phyloP scores from a whole-genome alignment of 1,284 basidiomycete genomes.

The Termitomyces sp. region DNA sequence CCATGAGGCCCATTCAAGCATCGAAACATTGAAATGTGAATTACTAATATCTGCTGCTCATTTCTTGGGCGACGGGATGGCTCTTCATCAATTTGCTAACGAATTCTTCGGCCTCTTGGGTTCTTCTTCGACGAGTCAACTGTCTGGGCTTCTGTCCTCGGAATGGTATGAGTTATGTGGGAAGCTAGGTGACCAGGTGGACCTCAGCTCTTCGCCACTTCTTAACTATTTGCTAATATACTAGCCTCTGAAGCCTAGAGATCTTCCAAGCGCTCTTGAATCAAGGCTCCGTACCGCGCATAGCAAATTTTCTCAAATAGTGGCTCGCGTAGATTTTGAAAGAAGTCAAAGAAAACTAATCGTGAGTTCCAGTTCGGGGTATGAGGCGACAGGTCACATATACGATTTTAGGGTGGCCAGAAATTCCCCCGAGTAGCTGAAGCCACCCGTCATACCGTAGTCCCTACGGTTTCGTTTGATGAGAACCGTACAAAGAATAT shows the following conservation, averaged over 20 bases:
- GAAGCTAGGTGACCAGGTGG: constrained; percentile 16
- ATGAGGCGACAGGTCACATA: not conserved
- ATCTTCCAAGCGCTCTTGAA: constrained; percentile 51
- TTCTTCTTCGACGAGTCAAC: constrained; percentile 33
- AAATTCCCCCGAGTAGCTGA: constrained; percentile 45
- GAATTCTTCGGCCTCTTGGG: constrained; percentile 65
- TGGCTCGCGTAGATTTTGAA: constrained; percentile 52
- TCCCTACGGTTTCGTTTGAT: constrained; percentile 54
- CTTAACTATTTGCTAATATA: not conserved
- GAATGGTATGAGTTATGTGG: constrained; percentile 45
- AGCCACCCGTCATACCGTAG: constrained; percentile 52
- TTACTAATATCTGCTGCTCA: constrained; percentile 66
- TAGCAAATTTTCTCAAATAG: constrained; percentile 38
- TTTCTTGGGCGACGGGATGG: constrained; percentile 77
- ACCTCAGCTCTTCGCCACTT: constrained; percentile 17
- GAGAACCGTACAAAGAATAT: constrained; percentile 50
- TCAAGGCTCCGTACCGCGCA: constrained; percentile 38
- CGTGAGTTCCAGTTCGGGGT: constrained; percentile 22
- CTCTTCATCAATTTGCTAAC: constrained; percentile 69
- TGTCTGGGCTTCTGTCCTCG: constrained; percentile 37
- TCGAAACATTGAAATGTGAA: constrained; percentile 34
- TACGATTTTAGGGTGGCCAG: constrained; percentile 42
- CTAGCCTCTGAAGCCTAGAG: constrained; percentile 20
- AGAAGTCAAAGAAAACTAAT: constrained; percentile 45
- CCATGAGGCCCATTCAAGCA: not conserved